A percentile compares a stretch with the other conserved stretches of the same genome.
These are phyloP conservation scores for Setaria italica DNA, from an alignment of 202 grass and related monocot species.

Conservation along the genomic window DNA sequence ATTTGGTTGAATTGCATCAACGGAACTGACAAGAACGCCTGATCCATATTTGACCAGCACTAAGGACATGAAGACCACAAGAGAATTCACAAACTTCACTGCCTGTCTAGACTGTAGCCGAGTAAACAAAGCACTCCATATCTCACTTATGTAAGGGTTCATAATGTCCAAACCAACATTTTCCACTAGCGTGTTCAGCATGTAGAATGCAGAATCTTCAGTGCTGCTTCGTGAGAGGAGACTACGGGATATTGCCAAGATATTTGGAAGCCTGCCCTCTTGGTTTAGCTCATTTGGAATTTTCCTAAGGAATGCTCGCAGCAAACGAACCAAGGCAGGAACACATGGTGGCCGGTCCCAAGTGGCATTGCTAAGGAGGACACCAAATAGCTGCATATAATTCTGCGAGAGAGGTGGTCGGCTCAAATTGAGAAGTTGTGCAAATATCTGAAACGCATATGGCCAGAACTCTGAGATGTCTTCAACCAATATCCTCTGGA, in stretches of 20 bases:
- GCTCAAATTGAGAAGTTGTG: constrained; percentile 84
- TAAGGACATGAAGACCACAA: constrained; percentile 89
- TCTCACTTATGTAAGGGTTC: constrained; percentile 71
- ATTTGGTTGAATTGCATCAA: constrained; percentile 73
- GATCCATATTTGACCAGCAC: constrained; percentile 84
- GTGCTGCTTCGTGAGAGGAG: constrained; percentile 67
- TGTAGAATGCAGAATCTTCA: constrained; percentile 93
- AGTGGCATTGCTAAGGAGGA: constrained; percentile 78
- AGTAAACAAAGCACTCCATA: constrained; percentile 82
- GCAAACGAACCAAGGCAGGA: constrained; percentile 85
- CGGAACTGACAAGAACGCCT: constrained; percentile 69
- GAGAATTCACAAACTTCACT: constrained; percentile 89
- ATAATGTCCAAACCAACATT: constrained; percentile 86
- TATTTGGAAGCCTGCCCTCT: constrained; percentile 78
- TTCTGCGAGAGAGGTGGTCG: constrained; percentile 78
- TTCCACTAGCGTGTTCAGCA: constrained; percentile 91
- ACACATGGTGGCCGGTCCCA: constrained; percentile 87
- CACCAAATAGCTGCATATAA: constrained; percentile 91
- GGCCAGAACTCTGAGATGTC: constrained; percentile 99
- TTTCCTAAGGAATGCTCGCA: constrained; percentile 89
- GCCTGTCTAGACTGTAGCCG: constrained; percentile 70
- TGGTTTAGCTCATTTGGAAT: constrained; percentile 95
- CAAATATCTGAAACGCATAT: constrained; percentile 96
- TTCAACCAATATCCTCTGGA: constrained; percentile 92
- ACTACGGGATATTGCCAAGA: constrained; percentile 69